Percentiles rank a stretch among this genome's conserved stretches.
Evolutionary conservation across 2,329 filamentous ascomycete genomes (phyloP).

Genomic region (Exophiala xenobiotica): DNA sequence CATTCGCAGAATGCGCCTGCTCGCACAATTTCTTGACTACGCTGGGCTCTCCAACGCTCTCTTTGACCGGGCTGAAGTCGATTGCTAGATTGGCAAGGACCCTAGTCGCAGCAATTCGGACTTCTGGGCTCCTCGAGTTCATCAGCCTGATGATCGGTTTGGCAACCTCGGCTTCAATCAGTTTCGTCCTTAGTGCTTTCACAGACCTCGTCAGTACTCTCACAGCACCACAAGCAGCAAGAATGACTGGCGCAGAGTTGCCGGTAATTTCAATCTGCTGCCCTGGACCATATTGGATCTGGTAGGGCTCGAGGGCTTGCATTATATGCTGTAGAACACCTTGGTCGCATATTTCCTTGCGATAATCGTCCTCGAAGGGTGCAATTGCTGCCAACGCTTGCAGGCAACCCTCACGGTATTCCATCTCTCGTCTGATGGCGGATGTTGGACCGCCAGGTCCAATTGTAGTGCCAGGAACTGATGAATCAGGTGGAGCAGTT

Average conservation of each 20-base stretch:
- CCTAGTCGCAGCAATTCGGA: conserved; percentile 82
- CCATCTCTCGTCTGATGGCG: conserved; percentile 67
- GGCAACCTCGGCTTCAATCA: conserved; percentile 82
- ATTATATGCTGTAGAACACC: conserved; percentile 80
- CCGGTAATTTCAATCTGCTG: conserved; percentile 48
- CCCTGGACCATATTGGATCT: conserved; percentile 16
- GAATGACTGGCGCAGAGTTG: conserved; percentile 74
- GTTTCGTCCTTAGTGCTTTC: conserved; percentile 75
- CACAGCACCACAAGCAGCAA: conserved; percentile 80
- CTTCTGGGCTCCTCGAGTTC: conserved; percentile 69
- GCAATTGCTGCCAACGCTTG: conserved; percentile 79
- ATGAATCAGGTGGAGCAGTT: conserved; percentile 5
- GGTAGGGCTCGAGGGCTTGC: conserved; percentile 69
- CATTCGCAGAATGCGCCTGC: conserved; percentile 77
- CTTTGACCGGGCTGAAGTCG: conserved; percentile 87
- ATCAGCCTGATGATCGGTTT: conserved; percentile 75
- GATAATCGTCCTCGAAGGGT: conserved; percentile 76
- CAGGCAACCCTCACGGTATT: conserved; percentile 71
- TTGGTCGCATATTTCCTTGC: conserved; percentile 77
- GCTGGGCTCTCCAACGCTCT: conserved; percentile 71
- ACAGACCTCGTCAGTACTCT: conserved; percentile 82
- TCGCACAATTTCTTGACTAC: conserved; percentile 76
- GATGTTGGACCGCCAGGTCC: conserved; percentile 57
- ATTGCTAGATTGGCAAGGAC: conserved; percentile 81
- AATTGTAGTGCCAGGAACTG: conserved; percentile 3